phyloP scores from a whole-genome alignment of 805 yeast genomes.

The Allodekkera sacchari region DNA sequence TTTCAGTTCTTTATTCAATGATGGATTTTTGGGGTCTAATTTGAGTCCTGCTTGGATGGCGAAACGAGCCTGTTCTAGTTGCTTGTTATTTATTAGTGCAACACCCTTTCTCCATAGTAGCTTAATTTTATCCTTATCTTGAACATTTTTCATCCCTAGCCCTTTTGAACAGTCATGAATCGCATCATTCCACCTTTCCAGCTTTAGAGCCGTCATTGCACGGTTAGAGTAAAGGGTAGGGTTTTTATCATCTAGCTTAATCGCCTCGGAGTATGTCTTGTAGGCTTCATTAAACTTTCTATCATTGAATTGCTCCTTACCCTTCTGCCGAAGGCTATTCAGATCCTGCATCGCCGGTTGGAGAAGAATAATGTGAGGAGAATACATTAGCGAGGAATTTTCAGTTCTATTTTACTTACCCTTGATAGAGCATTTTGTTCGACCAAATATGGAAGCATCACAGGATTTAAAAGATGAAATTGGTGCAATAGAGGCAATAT shows the following conservation, averaged over 20 bases:
- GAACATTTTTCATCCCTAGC: constrained; percentile 17
- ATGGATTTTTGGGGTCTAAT: constrained; percentile 33
- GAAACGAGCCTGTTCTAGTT: constrained; percentile 20
- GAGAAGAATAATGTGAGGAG: no score
- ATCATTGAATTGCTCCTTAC: constrained; percentile 43
- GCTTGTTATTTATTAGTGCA: constrained; percentile 26
- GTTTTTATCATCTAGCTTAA: constrained; percentile 37
- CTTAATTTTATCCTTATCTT: constrained; percentile 33
- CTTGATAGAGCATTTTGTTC: no score
- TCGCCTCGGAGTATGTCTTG: constrained; percentile 46
- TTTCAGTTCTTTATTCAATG: constrained; percentile 30
- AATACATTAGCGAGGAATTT: no score
- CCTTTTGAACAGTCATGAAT: constrained; percentile 44
- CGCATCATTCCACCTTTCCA: constrained; percentile 41
- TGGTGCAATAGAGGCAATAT: constrained; percentile 80
- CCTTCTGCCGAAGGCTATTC: constrained; percentile 24
- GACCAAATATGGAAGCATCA: no score
- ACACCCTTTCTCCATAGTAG: constrained; percentile 43
- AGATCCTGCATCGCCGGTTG: not conserved
- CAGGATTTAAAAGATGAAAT: constrained; percentile 64
- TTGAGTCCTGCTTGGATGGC: constrained; percentile 29
- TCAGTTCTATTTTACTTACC: no score
- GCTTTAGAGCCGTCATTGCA: constrained; percentile 55
- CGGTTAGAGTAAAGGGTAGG: constrained; percentile 59
- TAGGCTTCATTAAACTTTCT: constrained; percentile 44